Conservation (phyloP, 768 basidiomycete species). For the Tylopilus sp. region DNA sequence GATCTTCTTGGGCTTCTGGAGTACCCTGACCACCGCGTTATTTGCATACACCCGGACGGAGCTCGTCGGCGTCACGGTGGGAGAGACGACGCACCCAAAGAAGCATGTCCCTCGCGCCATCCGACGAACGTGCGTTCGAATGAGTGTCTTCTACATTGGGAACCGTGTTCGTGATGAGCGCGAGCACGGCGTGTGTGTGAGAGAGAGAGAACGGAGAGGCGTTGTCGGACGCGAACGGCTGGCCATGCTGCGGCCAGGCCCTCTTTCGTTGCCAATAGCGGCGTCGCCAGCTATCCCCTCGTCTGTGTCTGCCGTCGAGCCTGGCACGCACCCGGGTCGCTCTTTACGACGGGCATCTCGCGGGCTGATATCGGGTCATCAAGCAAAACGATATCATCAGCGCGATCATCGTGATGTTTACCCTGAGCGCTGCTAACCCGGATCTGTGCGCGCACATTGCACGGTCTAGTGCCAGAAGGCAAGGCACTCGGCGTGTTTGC, state of each 20-base stretch:
- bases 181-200: conserved; percentile 37
- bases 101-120: conserved; percentile 74
- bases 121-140: conserved; percentile 58
- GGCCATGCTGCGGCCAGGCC: neutral
- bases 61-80: conserved; percentile 63
- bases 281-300: no score
- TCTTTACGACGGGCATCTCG: neutral
- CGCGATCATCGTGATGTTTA: conserved; percentile 58
- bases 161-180: conserved; percentile 70
- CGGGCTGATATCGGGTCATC: conserved; percentile 55
- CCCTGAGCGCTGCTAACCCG: conserved; percentile 61
- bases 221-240: neutral
- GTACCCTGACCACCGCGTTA: conserved; percentile 64
- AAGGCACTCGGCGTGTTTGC: conserved; percentile 45
- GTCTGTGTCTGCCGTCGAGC: conserved; percentile 9
- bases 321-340: neutral
- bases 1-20: conserved; percentile 51
- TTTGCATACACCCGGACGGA: conserved; percentile 63
- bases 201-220: conserved; percentile 37
- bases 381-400: conserved; percentile 51
- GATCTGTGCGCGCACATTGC: conserved; percentile 29
- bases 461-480: conserved; percentile 38
- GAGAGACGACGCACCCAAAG: conserved; percentile 61
- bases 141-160: conserved; percentile 62
- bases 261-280: conserved; percentile 35